Evolutionary conservation across 371 early-diverging fungal species (phyloP).

Genomic region (Mortierella sp.): DNA sequence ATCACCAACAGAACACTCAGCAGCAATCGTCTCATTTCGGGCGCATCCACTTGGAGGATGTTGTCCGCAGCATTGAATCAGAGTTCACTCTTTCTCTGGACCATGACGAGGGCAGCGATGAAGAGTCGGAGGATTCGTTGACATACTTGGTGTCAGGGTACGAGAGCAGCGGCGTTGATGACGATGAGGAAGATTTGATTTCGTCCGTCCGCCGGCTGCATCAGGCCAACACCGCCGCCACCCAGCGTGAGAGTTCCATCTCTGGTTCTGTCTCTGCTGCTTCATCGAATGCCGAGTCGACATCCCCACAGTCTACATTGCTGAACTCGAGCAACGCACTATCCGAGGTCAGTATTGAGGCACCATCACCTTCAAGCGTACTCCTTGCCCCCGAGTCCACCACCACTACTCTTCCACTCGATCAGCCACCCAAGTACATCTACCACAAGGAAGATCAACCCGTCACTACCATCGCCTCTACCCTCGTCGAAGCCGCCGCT

Average conservation of each 20-base stretch:
- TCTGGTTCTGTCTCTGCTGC: neutral
- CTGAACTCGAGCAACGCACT: conserved; percentile 18
- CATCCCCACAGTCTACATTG: conserved; percentile 20
- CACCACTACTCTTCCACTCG: neutral
- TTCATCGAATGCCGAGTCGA: neutral
- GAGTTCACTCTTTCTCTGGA: conserved; percentile 30
- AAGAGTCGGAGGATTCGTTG: conserved; percentile 41
- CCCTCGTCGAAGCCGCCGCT: neutral
- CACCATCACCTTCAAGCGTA: neutral
- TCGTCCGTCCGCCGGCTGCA: neutral
- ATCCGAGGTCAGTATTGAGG: conserved; percentile 7
- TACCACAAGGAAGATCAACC: conserved; percentile 8
- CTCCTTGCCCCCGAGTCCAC: neutral
- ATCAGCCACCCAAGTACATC: conserved; percentile 21
- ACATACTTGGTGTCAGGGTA: conserved; percentile 24
- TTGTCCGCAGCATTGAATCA: conserved; percentile 32
- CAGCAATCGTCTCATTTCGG: conserved; percentile 13
- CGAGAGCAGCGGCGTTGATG: conserved; percentile 17
- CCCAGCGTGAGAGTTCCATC: neutral
- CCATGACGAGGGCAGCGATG: conserved; percentile 7
- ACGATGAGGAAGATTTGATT: neutral
- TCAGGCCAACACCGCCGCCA: neutral
- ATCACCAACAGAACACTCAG: neutral
- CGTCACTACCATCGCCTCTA: neutral
- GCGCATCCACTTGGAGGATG: conserved; percentile 21